Conservation (phyloP, 371 early-diverging fungal genomes). For the Actinomortierella wolfii region DNA sequence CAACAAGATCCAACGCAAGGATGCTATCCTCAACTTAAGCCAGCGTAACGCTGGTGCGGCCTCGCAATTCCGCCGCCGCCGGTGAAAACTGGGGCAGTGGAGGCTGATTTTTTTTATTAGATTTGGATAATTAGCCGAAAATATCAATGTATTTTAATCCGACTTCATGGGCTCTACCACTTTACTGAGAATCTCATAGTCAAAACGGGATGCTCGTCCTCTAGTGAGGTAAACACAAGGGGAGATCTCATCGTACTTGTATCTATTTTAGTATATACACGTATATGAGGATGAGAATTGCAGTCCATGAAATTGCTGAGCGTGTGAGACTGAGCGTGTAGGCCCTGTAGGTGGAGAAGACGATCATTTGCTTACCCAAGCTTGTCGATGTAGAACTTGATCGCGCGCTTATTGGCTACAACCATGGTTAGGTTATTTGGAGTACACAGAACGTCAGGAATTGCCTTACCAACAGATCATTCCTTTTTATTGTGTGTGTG, state of each 20-base stretch:
- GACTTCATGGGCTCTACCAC: neutral
- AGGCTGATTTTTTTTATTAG: no score
- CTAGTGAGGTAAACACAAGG: constrained; percentile 58
- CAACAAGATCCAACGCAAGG: constrained; percentile 37
- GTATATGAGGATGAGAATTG: neutral
- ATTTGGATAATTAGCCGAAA: no score
- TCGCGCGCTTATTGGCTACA: constrained; percentile 57
- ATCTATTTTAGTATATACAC: constrained; percentile 36
- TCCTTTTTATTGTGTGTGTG: no score
- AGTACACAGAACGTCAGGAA: no score
- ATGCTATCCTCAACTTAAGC: constrained; percentile 22
- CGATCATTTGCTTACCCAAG: constrained; percentile 60
- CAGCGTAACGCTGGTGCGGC: constrained; percentile 31
- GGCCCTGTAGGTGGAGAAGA: no score
- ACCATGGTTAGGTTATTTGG: neutral
- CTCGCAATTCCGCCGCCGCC: constrained; percentile 23
- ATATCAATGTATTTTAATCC: no score
- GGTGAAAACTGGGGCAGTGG: no score
- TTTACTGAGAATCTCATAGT: constrained; percentile 65
- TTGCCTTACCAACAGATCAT: no score
- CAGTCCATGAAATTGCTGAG: no score
- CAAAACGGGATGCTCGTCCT: constrained; percentile 55
- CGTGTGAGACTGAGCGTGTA: no score
- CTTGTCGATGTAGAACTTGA: constrained; percentile 58
- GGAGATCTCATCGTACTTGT: constrained; percentile 62